Evolutionary conservation across 148 eudicot genomes (phyloP), one percentile per base, ranked within the genome.

Genomic region (Rhododendron ovatum): DNA sequence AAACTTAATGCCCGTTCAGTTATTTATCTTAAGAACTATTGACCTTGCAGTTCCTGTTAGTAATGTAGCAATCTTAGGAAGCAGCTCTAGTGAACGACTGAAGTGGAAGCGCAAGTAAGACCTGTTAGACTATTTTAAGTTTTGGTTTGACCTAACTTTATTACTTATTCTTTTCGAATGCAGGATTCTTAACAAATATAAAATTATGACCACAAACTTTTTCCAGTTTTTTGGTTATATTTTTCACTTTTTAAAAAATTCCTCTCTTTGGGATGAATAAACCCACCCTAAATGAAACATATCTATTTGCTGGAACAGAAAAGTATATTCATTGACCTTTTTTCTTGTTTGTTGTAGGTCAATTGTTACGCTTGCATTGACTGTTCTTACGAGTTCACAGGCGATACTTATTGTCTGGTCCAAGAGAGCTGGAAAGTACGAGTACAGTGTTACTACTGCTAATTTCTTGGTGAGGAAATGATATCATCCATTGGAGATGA

Each of bases 381-480:
- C 98, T 57, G 18, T 95, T 86, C 98, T 97, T 43, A 97, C 99
- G 33, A 97, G 99, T 84, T 97, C 99, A 51, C 99, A 97, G 92
- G 95, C 98, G 75, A 97, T 97, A 90, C 95, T 97, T 50, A 95
- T 97, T 84, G 96, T 95, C 65, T 97, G 99, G 99, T 97, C 99
- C 26, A 97, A 97, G 91, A 91, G 99, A 92, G 99, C 99, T 85
- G 99, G 99, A 82, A 97, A 93, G 85, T 97, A 95, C 74, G 99
- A 97, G 87, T 97, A 97, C 85, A 94, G 98, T 88, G 99, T 97
- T 61, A 97, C 99, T 1, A 97, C 99, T 75, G 99, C 98, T 51
- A 97, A 97, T 89, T 96, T 96, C 87, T 85, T 95, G 99, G 99
- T 95, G 89, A 97, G 94, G 14, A 79, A 69, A 67, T 88, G n/a